Conservation (phyloP, 2,329 filamentous ascomycete genomes). For the Monosporascus ibericus region DNA sequence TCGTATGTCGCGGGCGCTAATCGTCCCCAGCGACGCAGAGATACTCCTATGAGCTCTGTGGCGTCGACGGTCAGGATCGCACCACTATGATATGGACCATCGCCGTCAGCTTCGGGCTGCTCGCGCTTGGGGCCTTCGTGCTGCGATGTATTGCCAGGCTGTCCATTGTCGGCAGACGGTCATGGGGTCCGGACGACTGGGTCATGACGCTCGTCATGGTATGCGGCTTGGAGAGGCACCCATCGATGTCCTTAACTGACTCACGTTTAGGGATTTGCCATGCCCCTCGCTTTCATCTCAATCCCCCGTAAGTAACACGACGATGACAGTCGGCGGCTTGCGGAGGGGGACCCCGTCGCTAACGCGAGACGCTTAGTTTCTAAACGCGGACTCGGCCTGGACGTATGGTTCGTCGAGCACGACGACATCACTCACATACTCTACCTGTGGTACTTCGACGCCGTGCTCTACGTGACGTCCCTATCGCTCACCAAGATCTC, state of each 20-base stretch:
- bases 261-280: slow-evolving; percentile 3
- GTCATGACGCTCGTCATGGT: slow-evolving; percentile 9
- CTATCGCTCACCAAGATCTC: slow-evolving; percentile 17
- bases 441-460: slow-evolving; percentile 16
- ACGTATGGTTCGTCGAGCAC: slow-evolving; percentile 33
- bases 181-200: slow-evolving; percentile 15
- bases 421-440: slow-evolving; percentile 31
- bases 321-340: too few relatives aligned
- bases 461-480: slow-evolving; percentile 13
- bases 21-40: slow-evolving; percentile 8
- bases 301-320: slow-evolving; percentile 7
- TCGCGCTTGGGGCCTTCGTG: slow-evolving; percentile 13
- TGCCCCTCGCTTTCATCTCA: slow-evolving; percentile 4
- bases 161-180: slow-evolving; percentile 4
- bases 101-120: slow-evolving; percentile 9
- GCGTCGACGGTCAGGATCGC: slow-evolving; percentile 10
- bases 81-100: slow-evolving; percentile 10
- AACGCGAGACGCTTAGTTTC: slow-evolving; percentile 19
- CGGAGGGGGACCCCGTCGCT: not conserved
- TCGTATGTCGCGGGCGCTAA: not conserved
- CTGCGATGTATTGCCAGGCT: slow-evolving; percentile 14
- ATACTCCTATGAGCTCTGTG: slow-evolving; percentile 6
- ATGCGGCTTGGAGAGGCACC: not conserved
- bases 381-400: slow-evolving; percentile 27
- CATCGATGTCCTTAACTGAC: not conserved